Evolutionary conservation across 495 filamentous ascomycete genomes (phyloP), one percentile per base, ranked within the genome.

Genomic region (Terfezia boudieri): DNA sequence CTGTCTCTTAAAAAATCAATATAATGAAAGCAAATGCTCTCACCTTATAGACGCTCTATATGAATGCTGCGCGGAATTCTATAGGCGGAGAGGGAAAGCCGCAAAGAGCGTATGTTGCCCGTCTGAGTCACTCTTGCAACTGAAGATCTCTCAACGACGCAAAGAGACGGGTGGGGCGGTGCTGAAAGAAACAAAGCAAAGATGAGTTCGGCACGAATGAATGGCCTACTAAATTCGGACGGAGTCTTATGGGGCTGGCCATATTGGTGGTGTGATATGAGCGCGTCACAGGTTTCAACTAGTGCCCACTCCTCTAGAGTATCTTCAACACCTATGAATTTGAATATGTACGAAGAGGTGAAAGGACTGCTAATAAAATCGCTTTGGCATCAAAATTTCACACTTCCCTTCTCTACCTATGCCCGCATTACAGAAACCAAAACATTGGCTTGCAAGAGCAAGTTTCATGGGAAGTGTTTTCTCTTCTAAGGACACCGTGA

Each of bases 401-500:
- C 61, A 66, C 58, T 48, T 49, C 37, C 41, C 48, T 67, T 73
- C 70, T 73, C 67, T 14, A 65, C 67, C 70, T 67, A 61, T 64
- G 58, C 70, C 70, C 69, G 59, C 60, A 64, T 14, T 46, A 14
- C 41, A 60, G 43, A 64, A 64, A 67, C 67, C 70, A 61, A 66
- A 70, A 71, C 26, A 5, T 32, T 32, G 73, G 59, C 64, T 69
- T 70, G 56, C 61, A 60, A 64, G 66, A 65, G 58, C 54, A 59
- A 59, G 54, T 51, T 56, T 53, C 53, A 53, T 58, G 60, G 57
- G 50, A 58, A 56, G 52, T 67, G 69, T 72, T 64, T 62, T 68
- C 83, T 77, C 62, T 63, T 98, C 77, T 98, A 76, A 92, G 90
- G 81, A 80, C 80, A 87, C 86, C 84, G 83, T 88, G 88, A 98